Evolutionary conservation across 108 stramenopile genomes (phyloP).

Genomic region (Pseudonitzschia delicatissima): DNA sequence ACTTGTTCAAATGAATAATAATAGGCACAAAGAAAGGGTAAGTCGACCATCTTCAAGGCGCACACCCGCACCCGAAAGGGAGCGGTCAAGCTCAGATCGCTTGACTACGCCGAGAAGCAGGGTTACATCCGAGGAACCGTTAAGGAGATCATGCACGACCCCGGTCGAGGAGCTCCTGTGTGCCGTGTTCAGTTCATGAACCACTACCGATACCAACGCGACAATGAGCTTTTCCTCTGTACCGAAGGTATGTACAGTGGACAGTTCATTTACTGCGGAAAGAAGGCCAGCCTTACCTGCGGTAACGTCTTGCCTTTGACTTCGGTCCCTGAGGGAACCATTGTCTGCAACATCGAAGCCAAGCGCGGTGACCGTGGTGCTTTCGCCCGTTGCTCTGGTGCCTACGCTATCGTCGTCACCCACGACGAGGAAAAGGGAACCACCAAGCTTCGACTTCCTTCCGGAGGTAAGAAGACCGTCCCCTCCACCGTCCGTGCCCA

Average conservation of each 20-base stretch:
- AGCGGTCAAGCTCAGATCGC: conserved; percentile 93
- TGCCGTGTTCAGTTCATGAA: conserved; percentile 98
- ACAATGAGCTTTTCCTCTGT: conserved; percentile 93
- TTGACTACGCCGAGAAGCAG: conserved; percentile 97
- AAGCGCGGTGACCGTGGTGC: conserved; percentile 94
- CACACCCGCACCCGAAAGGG: conserved; percentile 97
- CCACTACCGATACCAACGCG: conserved; percentile 95
- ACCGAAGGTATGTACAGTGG: conserved; percentile 99
- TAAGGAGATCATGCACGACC: conserved; percentile 98
- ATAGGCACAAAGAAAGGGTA: conserved; percentile 95
- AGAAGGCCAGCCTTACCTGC: conserved; percentile 93
- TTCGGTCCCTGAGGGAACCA: conserved; percentile 98
- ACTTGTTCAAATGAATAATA: not conserved
- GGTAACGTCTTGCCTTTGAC: conserved; percentile 96
- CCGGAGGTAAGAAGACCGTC: conserved; percentile 99
- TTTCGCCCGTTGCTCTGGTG: conserved; percentile 94
- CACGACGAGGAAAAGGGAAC: conserved; percentile 99
- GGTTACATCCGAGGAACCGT: conserved; percentile 99
- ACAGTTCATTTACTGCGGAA: conserved; percentile 98
- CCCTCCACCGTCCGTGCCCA: conserved; percentile 91
- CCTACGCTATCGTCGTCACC: conserved; percentile 96
- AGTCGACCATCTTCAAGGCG: conserved; percentile 95
- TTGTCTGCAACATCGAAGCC: conserved; percentile 98
- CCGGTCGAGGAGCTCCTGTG: conserved; percentile 97
- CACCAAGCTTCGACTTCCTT: conserved; percentile 96